A percentile compares a stretch with the other conserved stretches of the same genome.
Conservation (phyloP, 148 eudicot species). For the Rhododendron williamsianum region DNA sequence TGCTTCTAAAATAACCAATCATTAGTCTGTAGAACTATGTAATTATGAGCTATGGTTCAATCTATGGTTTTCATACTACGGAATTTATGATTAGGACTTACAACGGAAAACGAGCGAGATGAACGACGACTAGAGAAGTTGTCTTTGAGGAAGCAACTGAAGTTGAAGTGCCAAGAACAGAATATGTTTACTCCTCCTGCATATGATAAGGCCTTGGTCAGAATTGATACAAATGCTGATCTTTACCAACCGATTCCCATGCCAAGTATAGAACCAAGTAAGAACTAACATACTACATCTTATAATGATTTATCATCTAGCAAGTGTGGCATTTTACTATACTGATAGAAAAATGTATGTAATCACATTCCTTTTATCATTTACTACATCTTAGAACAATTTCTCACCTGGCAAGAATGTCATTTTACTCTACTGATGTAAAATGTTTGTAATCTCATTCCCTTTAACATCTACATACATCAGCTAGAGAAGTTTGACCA, state of each 20-base stretch:
- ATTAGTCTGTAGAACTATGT: background rate
- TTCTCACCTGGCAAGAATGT: background rate
- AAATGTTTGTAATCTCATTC: background rate
- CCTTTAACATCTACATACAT: background rate
- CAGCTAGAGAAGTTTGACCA: background rate
- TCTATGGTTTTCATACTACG: background rate
- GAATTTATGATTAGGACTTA: slow-evolving; percentile 38
- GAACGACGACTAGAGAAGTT: slow-evolving; percentile 70
- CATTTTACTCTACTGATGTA: background rate
- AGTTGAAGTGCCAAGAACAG: slow-evolving; percentile 68
- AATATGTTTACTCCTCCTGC: slow-evolving; percentile 24
- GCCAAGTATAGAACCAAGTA: slow-evolving; percentile 46
- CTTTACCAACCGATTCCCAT: slow-evolving; percentile 28
- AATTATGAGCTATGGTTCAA: background rate
- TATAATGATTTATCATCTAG: background rate
- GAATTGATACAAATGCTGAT: slow-evolving; percentile 32
- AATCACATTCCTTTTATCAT: background rate
- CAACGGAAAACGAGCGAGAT: slow-evolving; percentile 51
- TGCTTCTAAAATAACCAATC: background rate
- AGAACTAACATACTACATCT: background rate
- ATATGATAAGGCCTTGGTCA: slow-evolving; percentile 31
- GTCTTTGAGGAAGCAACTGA: slow-evolving; percentile 76
- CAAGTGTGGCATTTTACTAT: background rate
- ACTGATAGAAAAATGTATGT: background rate
- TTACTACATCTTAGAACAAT: background rate